Conservation (phyloP, 805 yeast genomes). For the Kazachstania taianensis region DNA sequence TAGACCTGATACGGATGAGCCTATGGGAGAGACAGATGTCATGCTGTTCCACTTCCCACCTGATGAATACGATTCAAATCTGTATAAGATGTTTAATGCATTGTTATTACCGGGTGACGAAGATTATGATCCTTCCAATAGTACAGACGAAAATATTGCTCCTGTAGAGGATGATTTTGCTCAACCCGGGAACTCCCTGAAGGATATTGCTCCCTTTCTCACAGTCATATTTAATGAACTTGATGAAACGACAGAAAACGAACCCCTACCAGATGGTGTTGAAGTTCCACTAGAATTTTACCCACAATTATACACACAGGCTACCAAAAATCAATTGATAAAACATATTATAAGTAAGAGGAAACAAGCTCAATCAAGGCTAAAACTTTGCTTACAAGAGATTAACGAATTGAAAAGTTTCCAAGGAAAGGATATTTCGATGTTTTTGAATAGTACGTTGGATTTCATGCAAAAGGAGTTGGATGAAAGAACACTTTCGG, state of each 20-base stretch:
- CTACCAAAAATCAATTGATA: slow-evolving; percentile 20
- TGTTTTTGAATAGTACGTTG: slow-evolving; percentile 22
- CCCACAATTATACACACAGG: slow-evolving; percentile 26
- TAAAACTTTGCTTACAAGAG: slow-evolving; percentile 14
- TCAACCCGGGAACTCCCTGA: slow-evolving; percentile 17
- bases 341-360: slow-evolving; percentile 18
- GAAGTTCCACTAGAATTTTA: slow-evolving; percentile 27
- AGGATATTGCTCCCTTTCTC: slow-evolving; percentile 20
- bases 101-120: slow-evolving; percentile 22
- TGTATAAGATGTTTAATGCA: slow-evolving; percentile 28
- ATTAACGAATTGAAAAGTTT: slow-evolving; percentile 21
- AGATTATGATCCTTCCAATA: slow-evolving; percentile 1
- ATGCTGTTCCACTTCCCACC: slow-evolving; percentile 26
- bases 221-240: slow-evolving; percentile 26
- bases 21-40: slow-evolving; percentile 17
- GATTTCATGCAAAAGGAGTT: slow-evolving; percentile 17
- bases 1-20: slow-evolving; percentile 13
- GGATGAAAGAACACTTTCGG: neutral
- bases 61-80: slow-evolving; percentile 25
- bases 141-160: slow-evolving; percentile 1
- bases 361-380: slow-evolving; percentile 12
- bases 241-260: slow-evolving; percentile 20
- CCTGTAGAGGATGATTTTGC: slow-evolving; percentile 1
- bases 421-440: slow-evolving; percentile 25
- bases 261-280: slow-evolving; percentile 15